Conservation (phyloP, 148 eudicot species). For the Vaccinium corymbosum region DNA sequence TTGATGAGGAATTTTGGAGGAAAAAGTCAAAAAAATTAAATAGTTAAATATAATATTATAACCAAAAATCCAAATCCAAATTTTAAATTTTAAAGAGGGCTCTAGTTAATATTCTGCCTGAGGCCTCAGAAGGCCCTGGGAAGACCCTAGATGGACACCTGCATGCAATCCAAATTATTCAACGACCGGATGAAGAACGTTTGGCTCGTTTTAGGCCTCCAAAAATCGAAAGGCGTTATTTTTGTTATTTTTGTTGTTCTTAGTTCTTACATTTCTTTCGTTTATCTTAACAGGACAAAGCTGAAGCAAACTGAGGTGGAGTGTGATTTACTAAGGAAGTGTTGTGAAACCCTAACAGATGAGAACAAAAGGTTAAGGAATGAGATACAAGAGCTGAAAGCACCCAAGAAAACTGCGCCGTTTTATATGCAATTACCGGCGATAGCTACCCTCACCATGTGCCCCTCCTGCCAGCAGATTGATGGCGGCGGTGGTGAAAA, state of each 20-base stretch:
- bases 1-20: no score
- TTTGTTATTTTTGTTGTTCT: neutral
- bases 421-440: slow-evolving; percentile 28
- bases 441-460: slow-evolving; percentile 30
- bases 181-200: no score
- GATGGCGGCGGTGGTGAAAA: neutral
- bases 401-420: neutral
- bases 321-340: slow-evolving; percentile 34
- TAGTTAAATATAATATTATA: no score
- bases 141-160: no score
- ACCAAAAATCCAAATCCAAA: no score
- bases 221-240: no score
- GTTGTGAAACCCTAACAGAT: slow-evolving; percentile 29
- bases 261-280: neutral
- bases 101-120: no score
- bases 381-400: slow-evolving; percentile 29
- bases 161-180: no score
- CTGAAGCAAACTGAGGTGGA: slow-evolving; percentile 49
- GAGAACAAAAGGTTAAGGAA: slow-evolving; percentile 40
- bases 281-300: slow-evolving; percentile 31
- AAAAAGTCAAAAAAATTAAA: no score
- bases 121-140: no score
- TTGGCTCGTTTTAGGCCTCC: no score
- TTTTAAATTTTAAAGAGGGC: no score
- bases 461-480: slow-evolving; percentile 42